Conservation (phyloP, 2,329 filamentous ascomycete genomes). For the Pestalotiopsis sp. region DNA sequence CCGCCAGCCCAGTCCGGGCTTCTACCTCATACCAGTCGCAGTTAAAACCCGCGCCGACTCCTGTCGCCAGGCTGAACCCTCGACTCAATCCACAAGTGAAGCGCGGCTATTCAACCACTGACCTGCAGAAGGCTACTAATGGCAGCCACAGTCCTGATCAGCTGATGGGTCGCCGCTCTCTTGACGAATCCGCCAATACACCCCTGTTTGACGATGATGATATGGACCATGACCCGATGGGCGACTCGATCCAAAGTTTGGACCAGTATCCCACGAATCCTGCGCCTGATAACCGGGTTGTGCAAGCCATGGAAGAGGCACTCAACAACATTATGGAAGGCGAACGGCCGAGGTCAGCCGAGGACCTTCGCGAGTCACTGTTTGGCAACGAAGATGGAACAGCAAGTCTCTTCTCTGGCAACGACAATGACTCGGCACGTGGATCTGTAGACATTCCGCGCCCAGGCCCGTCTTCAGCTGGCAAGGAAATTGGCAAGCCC, state of each 20-base stretch:
- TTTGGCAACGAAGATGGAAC: slow-evolving; percentile 60
- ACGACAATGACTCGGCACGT: slow-evolving; percentile 59
- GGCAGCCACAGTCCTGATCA: slow-evolving; percentile 40
- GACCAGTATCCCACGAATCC: slow-evolving; percentile 69
- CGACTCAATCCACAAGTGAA: slow-evolving; percentile 38
- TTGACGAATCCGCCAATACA: slow-evolving; percentile 64
- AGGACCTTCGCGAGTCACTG: slow-evolving; percentile 67
- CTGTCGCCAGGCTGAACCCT: slow-evolving; percentile 42
- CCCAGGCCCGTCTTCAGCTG: slow-evolving; percentile 22
- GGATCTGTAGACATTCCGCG: slow-evolving; percentile 39
- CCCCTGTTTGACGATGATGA: slow-evolving; percentile 84
- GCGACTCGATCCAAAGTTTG: slow-evolving; percentile 76
- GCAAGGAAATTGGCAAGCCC: slow-evolving; percentile 67
- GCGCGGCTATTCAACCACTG: slow-evolving; percentile 50
- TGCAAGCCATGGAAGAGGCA: slow-evolving; percentile 90
- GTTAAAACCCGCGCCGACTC: slow-evolving; percentile 44
- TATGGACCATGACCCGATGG: slow-evolving; percentile 69
- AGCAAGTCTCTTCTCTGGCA: slow-evolving; percentile 53
- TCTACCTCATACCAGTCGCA: slow-evolving; percentile 42
- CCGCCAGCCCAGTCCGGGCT: slow-evolving; percentile 27
- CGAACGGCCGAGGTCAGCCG: slow-evolving; percentile 64
- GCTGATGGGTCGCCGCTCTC: slow-evolving; percentile 61
- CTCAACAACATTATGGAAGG: slow-evolving; percentile 91
- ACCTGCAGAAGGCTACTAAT: slow-evolving; percentile 44
- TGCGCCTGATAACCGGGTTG: slow-evolving; percentile 75